Base-by-base conservation (phyloP, 371 early-diverging fungal species). In the Mortierella sp. region DNA sequence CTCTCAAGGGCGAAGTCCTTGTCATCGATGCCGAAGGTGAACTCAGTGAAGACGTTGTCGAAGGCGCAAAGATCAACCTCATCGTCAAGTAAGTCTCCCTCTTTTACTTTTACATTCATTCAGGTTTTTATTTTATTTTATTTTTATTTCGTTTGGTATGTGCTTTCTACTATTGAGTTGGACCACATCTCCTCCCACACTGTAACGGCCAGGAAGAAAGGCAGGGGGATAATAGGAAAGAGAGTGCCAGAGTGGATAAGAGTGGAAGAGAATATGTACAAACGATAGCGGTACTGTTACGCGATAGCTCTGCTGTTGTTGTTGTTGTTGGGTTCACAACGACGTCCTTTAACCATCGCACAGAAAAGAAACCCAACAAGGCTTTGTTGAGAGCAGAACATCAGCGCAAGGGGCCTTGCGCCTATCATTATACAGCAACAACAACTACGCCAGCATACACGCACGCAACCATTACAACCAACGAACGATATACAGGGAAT, bases 11-110 rank as follows among this genome's bases (percentile, higher is more conserved):
- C 8, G 41, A 92, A 72, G 72, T 71, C 43, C 89, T 93, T 12
- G 74, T 72, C 8, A 90, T 95, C 54, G 89, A 90, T 24, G 92
- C 91, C 58, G 90, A 88, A 71, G 95, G 93, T 8, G 73, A 46
- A 60, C 88, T 93, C 32, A 63, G 74, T 6, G 90, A 91, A 73
- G 77, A 75, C 21, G 89, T 94, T n/a, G 88, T 84, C 21, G 75
- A 92, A 16, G 94, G 94, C 10, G 90, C 93, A 12, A 73, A 46
- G 10, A 90, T 90, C 54, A 76, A 89, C 11, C 65, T 94, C 41
- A 55, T 86, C 21, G 92, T 92, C 79, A 91, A 93, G 81, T 90
- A 84, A 83, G 91, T 77, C 51, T 70, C 29, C 49, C 44, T 43
- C 41, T 71, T 58, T 77, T 46, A 1, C 7, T 79, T 55, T 56